Conservation (phyloP, 2,329 filamentous ascomycete genomes). For the Diaporthe vexans region DNA sequence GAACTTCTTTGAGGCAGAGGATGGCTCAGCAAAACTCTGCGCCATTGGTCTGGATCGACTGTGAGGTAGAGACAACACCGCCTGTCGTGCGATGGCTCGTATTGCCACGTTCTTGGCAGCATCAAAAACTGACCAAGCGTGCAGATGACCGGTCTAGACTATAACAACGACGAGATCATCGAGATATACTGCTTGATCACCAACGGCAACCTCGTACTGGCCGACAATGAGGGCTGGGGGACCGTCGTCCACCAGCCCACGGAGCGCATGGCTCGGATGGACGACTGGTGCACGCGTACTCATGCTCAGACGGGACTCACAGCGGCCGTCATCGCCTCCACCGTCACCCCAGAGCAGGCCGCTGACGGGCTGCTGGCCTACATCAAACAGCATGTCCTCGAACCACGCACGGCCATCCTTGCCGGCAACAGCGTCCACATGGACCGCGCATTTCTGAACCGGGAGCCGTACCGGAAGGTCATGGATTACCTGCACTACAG, state of each 20-base stretch:
- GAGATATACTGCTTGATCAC: slow-evolving; percentile 95
- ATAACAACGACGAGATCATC: slow-evolving; percentile 85
- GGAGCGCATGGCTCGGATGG: slow-evolving; percentile 82
- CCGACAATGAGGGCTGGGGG: slow-evolving; percentile 85
- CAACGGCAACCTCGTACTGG: slow-evolving; percentile 79
- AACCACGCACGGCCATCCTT: slow-evolving; percentile 77
- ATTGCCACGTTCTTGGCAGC: slow-evolving; percentile 9
- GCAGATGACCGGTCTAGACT: slow-evolving; percentile 94
- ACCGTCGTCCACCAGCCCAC: slow-evolving; percentile 81
- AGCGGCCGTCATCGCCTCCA: slow-evolving; percentile 79
- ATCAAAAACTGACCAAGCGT: slow-evolving; percentile 31
- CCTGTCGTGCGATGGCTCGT: background rate
- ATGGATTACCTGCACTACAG: slow-evolving; percentile 87
- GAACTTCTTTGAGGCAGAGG: background rate
- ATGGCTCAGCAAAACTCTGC: slow-evolving; percentile 54
- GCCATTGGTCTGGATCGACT: slow-evolving; percentile 89
- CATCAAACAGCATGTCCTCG: slow-evolving; percentile 79
- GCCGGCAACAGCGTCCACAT: slow-evolving; percentile 96
- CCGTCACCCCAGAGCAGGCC: slow-evolving; percentile 78
- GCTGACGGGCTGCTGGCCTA: slow-evolving; percentile 82
- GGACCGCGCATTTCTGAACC: slow-evolving; percentile 84
- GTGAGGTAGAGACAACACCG: slow-evolving; percentile 58
- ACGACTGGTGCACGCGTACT: slow-evolving; percentile 87
- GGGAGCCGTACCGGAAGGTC: slow-evolving; percentile 80
- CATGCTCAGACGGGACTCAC: slow-evolving; percentile 88